A percentile compares a stretch with the other conserved stretches of the same genome.
These are phyloP conservation scores for Cyberlindnera maclurae DNA, from an alignment of 805 yeast genomes.

Conservation along the genomic window DNA sequence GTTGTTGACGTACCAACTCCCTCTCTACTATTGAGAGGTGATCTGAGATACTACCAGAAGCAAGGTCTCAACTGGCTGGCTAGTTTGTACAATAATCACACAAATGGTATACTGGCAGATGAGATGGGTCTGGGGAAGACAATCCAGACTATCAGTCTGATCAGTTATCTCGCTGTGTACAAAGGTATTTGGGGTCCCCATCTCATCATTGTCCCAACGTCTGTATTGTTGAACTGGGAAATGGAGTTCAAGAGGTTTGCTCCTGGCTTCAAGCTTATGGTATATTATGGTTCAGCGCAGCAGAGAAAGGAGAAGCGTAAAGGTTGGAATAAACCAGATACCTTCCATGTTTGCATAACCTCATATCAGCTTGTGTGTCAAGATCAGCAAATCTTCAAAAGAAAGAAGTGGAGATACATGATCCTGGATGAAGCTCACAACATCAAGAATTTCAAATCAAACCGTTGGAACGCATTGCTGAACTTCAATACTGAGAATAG, in stretches of 20 bases:
- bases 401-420: conserved; percentile 95
- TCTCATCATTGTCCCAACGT: conserved; percentile 92
- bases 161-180: conserved; percentile 86
- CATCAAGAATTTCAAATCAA: conserved; percentile 91
- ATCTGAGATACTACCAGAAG: conserved; percentile 83
- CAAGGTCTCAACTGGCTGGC: conserved; percentile 98
- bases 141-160: conserved; percentile 84
- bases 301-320: conserved; percentile 92
- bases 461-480: conserved; percentile 92
- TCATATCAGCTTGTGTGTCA: conserved; percentile 97
- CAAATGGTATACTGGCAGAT: conserved; percentile 96
- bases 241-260: conserved; percentile 98
- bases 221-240: conserved; percentile 97
- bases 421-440: conserved; percentile 97
- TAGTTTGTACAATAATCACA: conserved; percentile 81
- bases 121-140: conserved; percentile 99
- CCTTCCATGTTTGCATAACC: conserved; percentile 95
- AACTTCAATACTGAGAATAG: conserved; percentile 92
- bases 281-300: conserved; percentile 95
- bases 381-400: conserved; percentile 87
- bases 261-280: conserved; percentile 92
- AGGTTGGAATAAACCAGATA: conserved; percentile 96
- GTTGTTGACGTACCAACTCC: conserved; percentile 78
- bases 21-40: conserved; percentile 62
- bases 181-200: conserved; percentile 98